These are phyloP conservation scores for Diplocarpon mali DNA, from an alignment of 2,329 filamentous ascomycete genomes.

Conservation along the genomic window DNA sequence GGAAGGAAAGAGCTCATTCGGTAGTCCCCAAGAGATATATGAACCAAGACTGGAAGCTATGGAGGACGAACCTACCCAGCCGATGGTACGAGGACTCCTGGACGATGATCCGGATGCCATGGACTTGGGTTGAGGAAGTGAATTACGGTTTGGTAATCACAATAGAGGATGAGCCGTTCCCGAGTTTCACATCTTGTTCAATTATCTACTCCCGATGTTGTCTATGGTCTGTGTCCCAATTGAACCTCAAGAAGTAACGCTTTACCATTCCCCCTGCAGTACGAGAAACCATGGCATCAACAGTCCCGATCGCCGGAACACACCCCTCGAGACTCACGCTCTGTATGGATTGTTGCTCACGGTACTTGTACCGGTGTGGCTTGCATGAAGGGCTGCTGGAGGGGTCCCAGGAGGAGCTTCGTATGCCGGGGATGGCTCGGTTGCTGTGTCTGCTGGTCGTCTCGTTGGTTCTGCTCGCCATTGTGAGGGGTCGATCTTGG, in stretches of 20 bases:
- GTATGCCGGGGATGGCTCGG: constrained; percentile 28
- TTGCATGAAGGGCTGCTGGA: constrained; percentile 27
- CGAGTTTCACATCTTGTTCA: constrained; percentile 10
- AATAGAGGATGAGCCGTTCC: constrained; percentile 9
- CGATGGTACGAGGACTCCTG: neutral
- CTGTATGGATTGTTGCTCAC: constrained; percentile 27
- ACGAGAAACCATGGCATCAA: constrained; percentile 9
- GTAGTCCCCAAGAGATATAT: neutral
- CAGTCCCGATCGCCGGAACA: neutral
- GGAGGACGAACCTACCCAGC: constrained; percentile 2
- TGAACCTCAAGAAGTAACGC: constrained; percentile 7
- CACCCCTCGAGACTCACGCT: constrained; percentile 7
- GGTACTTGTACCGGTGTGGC: constrained; percentile 26
- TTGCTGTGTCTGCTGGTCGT: constrained; percentile 18
- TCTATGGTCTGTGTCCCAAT: neutral
- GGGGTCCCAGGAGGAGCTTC: constrained; percentile 40
- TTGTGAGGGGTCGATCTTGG: constrained; percentile 45
- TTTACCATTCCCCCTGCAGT: constrained; percentile 15
- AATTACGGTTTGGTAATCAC: constrained; percentile 4
- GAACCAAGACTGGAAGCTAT: constrained; percentile 3
- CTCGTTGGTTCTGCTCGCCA: constrained; percentile 26
- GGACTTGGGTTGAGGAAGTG: constrained; percentile 40
- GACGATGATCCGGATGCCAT: constrained; percentile 50
- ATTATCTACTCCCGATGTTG: constrained; percentile 29
- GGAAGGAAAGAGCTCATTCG: constrained; percentile 8